Evolutionary conservation across 768 basidiomycete species (phyloP), one percentile per base, ranked within the genome.

Genomic region (Hemileccinum rubropunctum): DNA sequence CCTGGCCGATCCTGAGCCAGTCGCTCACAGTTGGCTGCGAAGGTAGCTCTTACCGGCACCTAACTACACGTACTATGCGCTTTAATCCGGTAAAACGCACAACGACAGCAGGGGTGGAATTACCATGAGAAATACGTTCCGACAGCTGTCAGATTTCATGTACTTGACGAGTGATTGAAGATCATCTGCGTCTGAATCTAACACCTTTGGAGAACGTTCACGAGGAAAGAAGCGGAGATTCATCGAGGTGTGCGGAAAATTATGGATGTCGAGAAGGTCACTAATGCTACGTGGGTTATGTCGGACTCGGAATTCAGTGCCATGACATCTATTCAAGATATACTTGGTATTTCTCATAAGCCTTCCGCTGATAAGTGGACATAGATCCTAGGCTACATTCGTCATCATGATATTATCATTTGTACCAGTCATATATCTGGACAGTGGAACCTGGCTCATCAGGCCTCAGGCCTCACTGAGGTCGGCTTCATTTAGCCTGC

Each of bases 91-190:
- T 45, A 37, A 47, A 42, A 33, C 14, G 37, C 17, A 15, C 35
- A n/a, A 28, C 48, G 27, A 37, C 32, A 13, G 33, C 14, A 30
- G 41, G 3, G 28, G 47, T 34, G 42, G 23, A 49, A 48, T 66
- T 51, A 89, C 88, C 88, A 91, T 88, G 45, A 91, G 72, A 50
- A 83, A 80, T 12, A 91, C 72, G 20, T 81, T 84, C 54, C 75
- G 79, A 70, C 88, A 91, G 50, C 74, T 67, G 28, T 80, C 72
- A 1, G 86, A 86, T 52, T 82, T 73, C 54, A 91, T 86, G 67
- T 85, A 88, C 51, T 82, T 75, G 4, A 82, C 85, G 10, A 90
- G 66, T 1, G 72, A 70, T 10, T 67, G 58, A 9, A 79, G 54
- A 47, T 79, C 75, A 37, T 65, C 63, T 14, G 40, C 68, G 14